Percentiles rank a stretch among this genome's conserved stretches.
phyloP scores from a whole-genome alignment of 106 monocot genomes.

The Acorus gramineus region DNA sequence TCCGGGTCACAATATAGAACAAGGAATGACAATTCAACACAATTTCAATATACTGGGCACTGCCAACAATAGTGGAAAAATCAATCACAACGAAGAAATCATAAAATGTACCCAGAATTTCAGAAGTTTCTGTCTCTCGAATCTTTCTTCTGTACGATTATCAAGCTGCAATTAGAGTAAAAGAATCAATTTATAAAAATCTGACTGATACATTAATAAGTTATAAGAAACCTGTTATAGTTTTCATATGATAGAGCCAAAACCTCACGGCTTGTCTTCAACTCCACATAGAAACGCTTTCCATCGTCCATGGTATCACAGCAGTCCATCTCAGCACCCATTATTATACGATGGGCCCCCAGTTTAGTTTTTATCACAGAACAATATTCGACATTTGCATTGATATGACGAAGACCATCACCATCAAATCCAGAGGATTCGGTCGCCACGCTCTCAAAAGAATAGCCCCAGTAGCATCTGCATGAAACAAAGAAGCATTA shows the following conservation, averaged over 20 bases:
- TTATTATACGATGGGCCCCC: conserved; percentile 91
- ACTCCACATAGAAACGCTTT: conserved; percentile 79
- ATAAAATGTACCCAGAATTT: conserved; percentile 78
- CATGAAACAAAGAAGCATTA: background rate
- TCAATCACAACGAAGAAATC: background rate
- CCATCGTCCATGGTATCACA: conserved; percentile 86
- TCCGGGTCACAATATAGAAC: too few relatives aligned
- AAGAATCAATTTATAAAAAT: background rate
- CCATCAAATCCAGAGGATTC: conserved; percentile 44
- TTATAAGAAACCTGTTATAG: background rate
- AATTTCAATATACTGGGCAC: too few relatives aligned
- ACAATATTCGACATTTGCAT: conserved; percentile 96
- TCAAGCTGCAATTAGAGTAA: conserved; percentile 50
- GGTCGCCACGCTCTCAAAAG: conserved; percentile 95
- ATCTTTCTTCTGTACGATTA: conserved; percentile 87
- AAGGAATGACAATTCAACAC: too few relatives aligned
- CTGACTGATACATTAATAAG: background rate
- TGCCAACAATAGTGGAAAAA: background rate
- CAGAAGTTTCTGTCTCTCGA: conserved; percentile 84
- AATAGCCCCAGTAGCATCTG: conserved; percentile 98
- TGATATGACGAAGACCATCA: conserved; percentile 59
- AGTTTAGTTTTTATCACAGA: conserved; percentile 91
- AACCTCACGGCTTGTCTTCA: conserved; percentile 90
- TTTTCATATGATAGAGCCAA: background rate
- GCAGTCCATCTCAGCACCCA: conserved; percentile 99